Base-by-base conservation (phyloP, 164 flowering plant genomes). In the Sextonia rubra region DNA sequence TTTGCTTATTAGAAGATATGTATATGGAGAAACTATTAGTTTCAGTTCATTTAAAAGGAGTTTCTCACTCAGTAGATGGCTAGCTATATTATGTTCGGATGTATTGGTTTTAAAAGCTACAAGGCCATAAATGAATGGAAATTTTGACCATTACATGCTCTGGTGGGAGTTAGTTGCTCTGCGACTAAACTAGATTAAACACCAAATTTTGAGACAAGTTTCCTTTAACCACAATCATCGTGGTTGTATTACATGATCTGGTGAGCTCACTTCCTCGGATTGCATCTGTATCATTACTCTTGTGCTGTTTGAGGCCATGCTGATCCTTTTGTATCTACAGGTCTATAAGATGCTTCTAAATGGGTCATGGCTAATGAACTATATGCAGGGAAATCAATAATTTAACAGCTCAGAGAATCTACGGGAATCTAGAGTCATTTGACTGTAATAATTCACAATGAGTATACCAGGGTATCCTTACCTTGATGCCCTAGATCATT, bases 361-460 rank as follows among this genome's bases (percentile, higher is more conserved):
- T 26, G 52, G 60, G 24, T 69, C 22, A 60, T 23, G 48, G 61
- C 55, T 22, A 11, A 47, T 47, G 62, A 37, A 49, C 44, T 29
- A 32, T 65, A 52, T 25, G 67, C 52, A 65, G 47, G 61, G 62
- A 27, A 61, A 25, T 64, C 64, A 37, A 14, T 71, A 20, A 52
- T 24, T 61, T 44, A 76, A 80, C 78, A 81, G 78, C 80, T 82
- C 81, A 80, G 77, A 76, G 55, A 22, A 47, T 74, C 64, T 66
- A 48, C 58, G 65, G 70, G 69, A 72, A 20, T 71, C 24, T 68
- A 69, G 77, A 20, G 47, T 5, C 70, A n/a, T 30, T 69, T 63
- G 27, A 61, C 44, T 22, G 74, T 58, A 25, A 55, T 72, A 49
- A 44, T 76, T 68, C 75, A 74, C 73, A 77, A 86, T 86, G 86